Base-by-base conservation (phyloP, 768 basidiomycete genomes). In the Mycena floridula region DNA sequence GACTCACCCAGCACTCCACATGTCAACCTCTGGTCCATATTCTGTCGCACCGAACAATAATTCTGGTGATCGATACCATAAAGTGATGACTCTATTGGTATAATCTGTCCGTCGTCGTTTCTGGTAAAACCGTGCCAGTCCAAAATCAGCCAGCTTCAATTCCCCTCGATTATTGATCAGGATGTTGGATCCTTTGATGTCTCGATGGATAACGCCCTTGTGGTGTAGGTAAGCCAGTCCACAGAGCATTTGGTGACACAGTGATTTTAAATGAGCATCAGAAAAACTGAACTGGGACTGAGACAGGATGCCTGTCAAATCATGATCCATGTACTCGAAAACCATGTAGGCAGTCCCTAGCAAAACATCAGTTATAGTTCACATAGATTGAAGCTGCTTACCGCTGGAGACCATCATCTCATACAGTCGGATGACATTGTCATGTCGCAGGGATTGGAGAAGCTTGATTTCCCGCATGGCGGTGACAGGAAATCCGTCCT, bases 331-430 rank as follows among this genome's bases (percentile, higher is more conserved):
- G 63, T 99, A 99, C 62, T 98, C 94, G 56, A 98, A 92, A 28
- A 99, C 95, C 96, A 99, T 99, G 66, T 91, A 95, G 32, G 96
- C 94, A 39, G 87, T 84, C 47, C 92, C 95, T 97, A 55, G 5
- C 15, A 40, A 44, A 47, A 22, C 30, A 32, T 49, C 48, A 47
- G 52, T 37, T n/a, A n/a, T n/a, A 35, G 46, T 47, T 25, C 21
- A 25, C 7, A 25, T 37, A 42, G 30, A 30, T 12, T 3, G 49
- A 13, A 25, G 23, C 24, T 37, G 23, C 77, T 52, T 54, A 93
- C 96, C 93, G 54, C 90, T 89, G 1, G 93, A 91, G 6, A 98
- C 94, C 87, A 99, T 94, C 93, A 99, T 99, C 66, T 99, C 96
- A 52, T 87, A 82, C 27, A 99, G 68, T 40, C 75, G 76, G 35